Evolutionary conservation across 768 basidiomycete species (phyloP).

Genomic region (Pulveroboletus ravenelii): DNA sequence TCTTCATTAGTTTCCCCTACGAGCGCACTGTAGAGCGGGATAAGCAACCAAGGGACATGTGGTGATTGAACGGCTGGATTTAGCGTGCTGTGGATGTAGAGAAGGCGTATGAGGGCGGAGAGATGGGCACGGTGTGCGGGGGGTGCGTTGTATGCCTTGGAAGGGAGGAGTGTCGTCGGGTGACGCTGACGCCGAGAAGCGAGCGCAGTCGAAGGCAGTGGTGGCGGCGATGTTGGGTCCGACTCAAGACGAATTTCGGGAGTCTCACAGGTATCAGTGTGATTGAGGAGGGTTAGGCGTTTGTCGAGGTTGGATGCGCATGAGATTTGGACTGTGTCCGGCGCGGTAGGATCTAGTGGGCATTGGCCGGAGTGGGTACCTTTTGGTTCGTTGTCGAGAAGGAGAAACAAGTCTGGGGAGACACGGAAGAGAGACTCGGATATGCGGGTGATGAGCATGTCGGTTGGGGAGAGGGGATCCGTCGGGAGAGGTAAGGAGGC

Average conservation of each 20-base stretch:
- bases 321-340: conserved; percentile 43
- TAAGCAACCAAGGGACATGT: conserved; percentile 62
- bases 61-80: conserved; percentile 71
- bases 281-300: conserved; percentile 46
- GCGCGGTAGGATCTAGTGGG: conserved; percentile 47
- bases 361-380: conserved; percentile 29
- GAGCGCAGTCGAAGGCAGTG: conserved; percentile 29
- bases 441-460: conserved; percentile 45
- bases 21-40: conserved; percentile 63
- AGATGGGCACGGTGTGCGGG: conserved; percentile 55
- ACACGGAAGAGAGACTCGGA: conserved; percentile 55
- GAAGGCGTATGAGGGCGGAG: conserved; percentile 60
- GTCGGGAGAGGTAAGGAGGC: conserved; percentile 39
- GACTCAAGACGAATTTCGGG: conserved; percentile 42
- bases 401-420: conserved; percentile 44
- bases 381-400: conserved; percentile 53
- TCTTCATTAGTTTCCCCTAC: conserved; percentile 56
- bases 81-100: conserved; percentile 65
- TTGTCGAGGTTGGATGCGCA: conserved; percentile 51
- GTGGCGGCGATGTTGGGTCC: not conserved
- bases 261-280: conserved; percentile 16
- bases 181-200: conserved; percentile 23
- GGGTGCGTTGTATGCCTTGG: conserved; percentile 41
- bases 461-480: conserved; percentile 36
- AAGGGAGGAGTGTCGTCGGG: conserved; percentile 44